These are phyloP conservation scores for Cucurbita pepo DNA, from an alignment of 306 rosid species.

Conservation along the genomic window DNA sequence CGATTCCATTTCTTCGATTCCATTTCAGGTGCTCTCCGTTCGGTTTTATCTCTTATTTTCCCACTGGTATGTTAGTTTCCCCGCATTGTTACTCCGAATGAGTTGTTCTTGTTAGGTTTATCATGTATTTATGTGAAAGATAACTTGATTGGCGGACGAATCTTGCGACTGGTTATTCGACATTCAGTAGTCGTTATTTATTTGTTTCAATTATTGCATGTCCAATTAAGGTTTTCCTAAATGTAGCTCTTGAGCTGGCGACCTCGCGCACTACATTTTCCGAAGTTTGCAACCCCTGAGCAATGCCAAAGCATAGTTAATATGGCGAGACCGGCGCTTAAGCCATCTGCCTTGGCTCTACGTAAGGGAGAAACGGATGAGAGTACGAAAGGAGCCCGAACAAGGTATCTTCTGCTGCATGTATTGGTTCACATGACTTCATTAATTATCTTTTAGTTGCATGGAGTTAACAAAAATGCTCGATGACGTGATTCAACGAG, in stretches of 20 bases:
- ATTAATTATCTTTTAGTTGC: neutral
- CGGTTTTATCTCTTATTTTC: neutral
- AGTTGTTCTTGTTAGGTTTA: neutral
- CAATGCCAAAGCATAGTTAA: conserved; percentile 52
- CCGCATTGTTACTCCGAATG: neutral
- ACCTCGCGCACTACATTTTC: conserved; percentile 72
- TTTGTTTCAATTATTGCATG: neutral
- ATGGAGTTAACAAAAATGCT: neutral
- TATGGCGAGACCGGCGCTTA: conserved; percentile 35
- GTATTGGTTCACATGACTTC: neutral
- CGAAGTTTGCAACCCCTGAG: conserved; percentile 68
- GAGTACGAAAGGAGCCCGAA: conserved; percentile 47
- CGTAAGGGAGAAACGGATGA: conserved; percentile 61
- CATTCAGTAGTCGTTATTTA: neutral
- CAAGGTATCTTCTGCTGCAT: conserved; percentile 42
- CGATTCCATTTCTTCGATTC: conserved; percentile 51
- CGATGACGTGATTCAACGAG: neutral
- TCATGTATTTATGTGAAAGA: neutral
- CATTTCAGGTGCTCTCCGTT: conserved; percentile 56
- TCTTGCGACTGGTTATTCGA: neutral
- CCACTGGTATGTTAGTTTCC: neutral
- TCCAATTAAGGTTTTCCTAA: neutral
- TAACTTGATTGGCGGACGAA: neutral
- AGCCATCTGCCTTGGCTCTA: conserved; percentile 50
- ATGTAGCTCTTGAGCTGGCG: conserved; percentile 76